Base-by-base conservation (phyloP, 768 basidiomycete genomes). In the Rhodotorula kratochvilovae region DNA sequence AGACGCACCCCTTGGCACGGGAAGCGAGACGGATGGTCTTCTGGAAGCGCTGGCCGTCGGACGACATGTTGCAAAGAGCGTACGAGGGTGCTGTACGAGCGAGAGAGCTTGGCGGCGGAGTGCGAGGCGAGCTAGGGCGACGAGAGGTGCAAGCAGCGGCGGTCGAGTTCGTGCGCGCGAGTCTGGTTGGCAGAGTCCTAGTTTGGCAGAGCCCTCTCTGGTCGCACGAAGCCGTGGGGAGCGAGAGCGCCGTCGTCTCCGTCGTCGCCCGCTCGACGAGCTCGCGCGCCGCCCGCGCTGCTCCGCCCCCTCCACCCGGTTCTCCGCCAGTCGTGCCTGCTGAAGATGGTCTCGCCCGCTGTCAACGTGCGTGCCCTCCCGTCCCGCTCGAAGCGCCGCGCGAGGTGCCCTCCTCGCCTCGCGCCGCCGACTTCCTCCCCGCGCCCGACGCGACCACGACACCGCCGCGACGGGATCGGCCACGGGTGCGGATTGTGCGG, bases 311-410 rank as follows among this genome's bases (percentile, higher is more conserved):
- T 19, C 6, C 29, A 21, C 46, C 33, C 53, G 16, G 25, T 25
- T 29, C 5, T 23, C 27, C 23, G 35, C 12, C 50, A 16, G 17
- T 31, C 7, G 23, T 16, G 39, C 39, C n/a, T 39, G 8, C 39
- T 6, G 8, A 39, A 39, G 39, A 77, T 77, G 76, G 73, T 74
- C 45, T 77, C 76, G 31, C 71, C 73, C 35, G 73, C 76, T 11
- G 69, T 73, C 51, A 77, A 75, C 76, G 76, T 77, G 59, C 62
- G 76, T 67, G 27, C 46, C 2, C 25, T 5, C 56, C 4, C 35
- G 17, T 2, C 35, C 25, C 56, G 4, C 56, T 5, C 17, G 2
- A 7, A 11, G 3, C 21, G 31, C 33, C 33, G 33, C 31, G 10
- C 33, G 33, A 35, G 17, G 31, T 7, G 19, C 33, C 8, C 6